A percentile compares a stretch with the other conserved stretches of the same genome.
Conservation (phyloP, 805 yeast species). For the Yamadazyma akitaensis region DNA sequence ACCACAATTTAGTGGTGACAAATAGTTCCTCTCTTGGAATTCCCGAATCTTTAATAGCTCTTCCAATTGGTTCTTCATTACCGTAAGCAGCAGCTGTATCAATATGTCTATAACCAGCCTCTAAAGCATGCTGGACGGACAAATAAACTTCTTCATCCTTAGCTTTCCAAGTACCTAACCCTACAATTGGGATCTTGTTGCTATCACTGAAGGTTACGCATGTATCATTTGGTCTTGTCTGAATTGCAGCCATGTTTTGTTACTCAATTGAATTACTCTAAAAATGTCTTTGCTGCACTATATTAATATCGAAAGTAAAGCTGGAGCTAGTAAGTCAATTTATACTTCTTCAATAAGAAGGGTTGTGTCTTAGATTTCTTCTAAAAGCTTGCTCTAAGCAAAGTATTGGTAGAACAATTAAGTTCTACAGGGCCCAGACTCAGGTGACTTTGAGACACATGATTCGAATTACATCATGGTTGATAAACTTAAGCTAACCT, state of each 20-base stretch:
- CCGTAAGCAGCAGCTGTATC: conserved; percentile 72
- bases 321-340: too few relatives aligned
- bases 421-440: too few relatives aligned
- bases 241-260: background rate
- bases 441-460: too few relatives aligned
- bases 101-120: conserved; percentile 69
- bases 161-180: conserved; percentile 71
- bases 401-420: too few relatives aligned
- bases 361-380: too few relatives aligned
- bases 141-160: conserved; percentile 49
- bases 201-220: conserved; percentile 53
- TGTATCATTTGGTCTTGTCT: background rate
- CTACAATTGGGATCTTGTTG: conserved; percentile 56
- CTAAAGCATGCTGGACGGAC: conserved; percentile 56
- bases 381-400: too few relatives aligned
- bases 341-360: too few relatives aligned
- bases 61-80: conserved; percentile 65
- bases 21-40: conserved; percentile 63
- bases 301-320: too few relatives aligned
- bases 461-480: too few relatives aligned
- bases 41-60: conserved; percentile 51
- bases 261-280: too few relatives aligned
- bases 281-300: too few relatives aligned
- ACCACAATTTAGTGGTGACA: conserved; percentile 70
- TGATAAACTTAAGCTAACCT: too few relatives aligned